Evolutionary conservation across 768 basidiomycete genomes (phyloP), one percentile per base, ranked within the genome.

Genomic region (Xerocomus spinulosus): DNA sequence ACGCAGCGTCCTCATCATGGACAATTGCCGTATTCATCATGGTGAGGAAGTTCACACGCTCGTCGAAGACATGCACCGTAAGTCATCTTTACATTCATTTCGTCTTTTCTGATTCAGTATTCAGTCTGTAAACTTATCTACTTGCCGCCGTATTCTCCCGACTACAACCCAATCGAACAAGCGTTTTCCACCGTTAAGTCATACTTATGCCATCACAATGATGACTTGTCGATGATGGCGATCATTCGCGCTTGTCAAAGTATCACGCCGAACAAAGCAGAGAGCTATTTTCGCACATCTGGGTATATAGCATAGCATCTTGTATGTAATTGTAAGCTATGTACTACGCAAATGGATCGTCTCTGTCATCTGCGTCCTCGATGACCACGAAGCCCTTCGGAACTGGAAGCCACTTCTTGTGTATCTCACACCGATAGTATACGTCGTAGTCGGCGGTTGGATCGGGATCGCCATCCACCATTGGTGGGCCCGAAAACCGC

Each of bases 131-230:
- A 55, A 9, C 58, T 66, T 5, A 54, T 63, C 18, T 67, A 50
- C 37, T 45, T 69, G 1, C 63, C 61, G 0, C 66, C 66, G 0
- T 52, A n/a, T n/a, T n/a, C n/a, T n/a, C n/a, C n/a, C n/a, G n/a
- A n/a, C n/a, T n/a, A n/a, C n/a, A n/a, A n/a, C 32, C 69, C 62
- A 0, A 69, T 70, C 30, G 60, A 69, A 40, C 32, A 33, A 9
- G 21, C 32, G 3, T 43, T 34, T 14, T 43, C 42, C n/a, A 3
- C 39, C n/a, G 28, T 40, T n/a, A 40, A 40, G 39, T 6, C 15
- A 5, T 25, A n/a, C 15, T 17, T 40, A 5, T 15, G 9, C 5
- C 39, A 25, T 15, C 14, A 26, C 39, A 3, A 1, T 2, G 15
- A 25, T 40, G 24, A 40, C 15, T 5, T 26, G 1, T 26, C 17